phyloP scores from a whole-genome alignment of 495 filamentous ascomycete genomes.

The Hypoxylon lenormandii region DNA sequence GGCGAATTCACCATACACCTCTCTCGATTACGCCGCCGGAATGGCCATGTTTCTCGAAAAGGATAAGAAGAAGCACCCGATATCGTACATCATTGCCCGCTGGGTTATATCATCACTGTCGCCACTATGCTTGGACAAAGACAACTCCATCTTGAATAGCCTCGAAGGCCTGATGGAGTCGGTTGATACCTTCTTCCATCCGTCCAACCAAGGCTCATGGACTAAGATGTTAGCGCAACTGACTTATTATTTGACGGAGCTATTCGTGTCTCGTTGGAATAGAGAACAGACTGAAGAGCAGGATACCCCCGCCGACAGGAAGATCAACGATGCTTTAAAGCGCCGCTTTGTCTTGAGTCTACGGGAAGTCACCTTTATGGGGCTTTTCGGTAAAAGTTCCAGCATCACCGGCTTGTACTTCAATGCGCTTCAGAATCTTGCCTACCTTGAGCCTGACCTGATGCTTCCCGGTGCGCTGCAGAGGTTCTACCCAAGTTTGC shows the following conservation, averaged over 20 bases:
- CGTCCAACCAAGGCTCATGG: constrained; percentile 94
- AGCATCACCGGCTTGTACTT: constrained; percentile 91
- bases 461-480: constrained; percentile 95
- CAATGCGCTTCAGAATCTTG: constrained; percentile 85
- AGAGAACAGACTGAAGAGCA: constrained; percentile 91
- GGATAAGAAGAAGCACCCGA: constrained; percentile 90
- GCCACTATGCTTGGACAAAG: constrained; percentile 79
- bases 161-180: constrained; percentile 95
- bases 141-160: constrained; percentile 81
- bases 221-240: constrained; percentile 89
- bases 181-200: constrained; percentile 98
- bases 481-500: constrained; percentile 94
- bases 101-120: constrained; percentile 96
- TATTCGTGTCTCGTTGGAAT: constrained; percentile 98
- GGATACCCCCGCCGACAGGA: constrained; percentile 81
- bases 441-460: constrained; percentile 89
- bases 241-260: constrained; percentile 91
- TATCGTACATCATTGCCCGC: constrained; percentile 89
- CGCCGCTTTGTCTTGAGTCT: constrained; percentile 89
- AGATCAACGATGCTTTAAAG: constrained; percentile 82
- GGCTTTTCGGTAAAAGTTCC: constrained; percentile 93
- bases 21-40: constrained; percentile 84
- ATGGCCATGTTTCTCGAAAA: constrained; percentile 86
- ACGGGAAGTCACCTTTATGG: constrained; percentile 96
- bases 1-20: constrained; percentile 89